Base-by-base conservation (phyloP, 1,284 basidiomycete genomes). In the Cutaneotrichosporon cutaneum region DNA sequence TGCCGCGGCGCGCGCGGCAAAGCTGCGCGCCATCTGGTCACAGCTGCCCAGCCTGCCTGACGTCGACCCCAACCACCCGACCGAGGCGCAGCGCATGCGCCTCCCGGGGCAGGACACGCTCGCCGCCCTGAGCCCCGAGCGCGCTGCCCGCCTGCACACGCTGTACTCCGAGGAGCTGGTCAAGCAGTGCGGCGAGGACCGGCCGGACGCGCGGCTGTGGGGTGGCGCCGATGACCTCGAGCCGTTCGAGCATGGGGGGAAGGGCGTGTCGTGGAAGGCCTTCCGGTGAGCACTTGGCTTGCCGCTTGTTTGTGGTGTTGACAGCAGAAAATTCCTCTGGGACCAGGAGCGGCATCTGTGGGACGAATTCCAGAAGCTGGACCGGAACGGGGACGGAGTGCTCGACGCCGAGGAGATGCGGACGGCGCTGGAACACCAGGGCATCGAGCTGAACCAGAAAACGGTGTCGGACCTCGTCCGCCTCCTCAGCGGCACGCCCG, bases 321-420 rank as follows among this genome's bases (percentile, higher is more conserved):
- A 45, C 55, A 14, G 48, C 53, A 62, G 63, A 22, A 63, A 61
- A 57, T 74, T 75, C 65, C 63, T 72, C 59, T 74, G 69, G 74
- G 75, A 76, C 54, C 68, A 77, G 63, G 78, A 80, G 62, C 66
- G 72, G 88, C 90, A 94, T 77, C 82, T 94, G 51, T 94, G 93
- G 92, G 83, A 85, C 59, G 87, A 92, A 62, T 94, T 95, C 77
- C 90, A 93, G 71, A 85, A 92, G 68, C 83, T 94, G 42, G 92
- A 94, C 80, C 81, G 90, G 61, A 92, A 94, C 72, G 85, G 87
- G 33, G 91, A 94, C 77, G 92, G 91, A 3, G 85, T 85, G 63
- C 78, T 94, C 30, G 91, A 93, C 68, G 82, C 85, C 8, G 79
- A 82, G 16, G 92, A 94, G 73, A 83, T 94, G 62, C 79, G 83